Evolutionary conservation across 2,329 filamentous ascomycete genomes (phyloP), one percentile per base, ranked within the genome.

Genomic region (Penicillium olsonii): DNA sequence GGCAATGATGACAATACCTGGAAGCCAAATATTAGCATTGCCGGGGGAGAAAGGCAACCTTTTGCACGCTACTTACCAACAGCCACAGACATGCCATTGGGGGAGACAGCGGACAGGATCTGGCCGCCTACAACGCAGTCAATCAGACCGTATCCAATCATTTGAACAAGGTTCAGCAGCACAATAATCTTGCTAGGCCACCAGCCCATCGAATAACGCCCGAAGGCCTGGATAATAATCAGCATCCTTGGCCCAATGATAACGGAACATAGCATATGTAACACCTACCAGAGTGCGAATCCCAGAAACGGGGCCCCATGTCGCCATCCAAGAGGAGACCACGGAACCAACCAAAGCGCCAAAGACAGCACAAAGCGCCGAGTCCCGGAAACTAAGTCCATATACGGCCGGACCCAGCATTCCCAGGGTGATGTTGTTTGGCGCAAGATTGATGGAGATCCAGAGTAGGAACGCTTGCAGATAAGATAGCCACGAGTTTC

Each of bases 41-140:
- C 7, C 22, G 8, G 4, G 8, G 4, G 5, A 24, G 5, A 8
- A 8, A 20, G 17, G 2, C 20, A 17, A 2, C 19, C 14, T 9
- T 9, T 14, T 24, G 22, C 3, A 17, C 26, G 20, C 8, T 15
- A 58, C 67, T 44, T 61, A 57, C 85, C 85, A 1, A 87, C 85
- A 27, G 82, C 78, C 17, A 87, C 78, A 2, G 81, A 82, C 68
- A 87, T 76, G 52, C 75, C 78, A 51, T 78, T 76, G 1, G 73
- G 68, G 11, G 81, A 83, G 4, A 88, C 82, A 2, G 85, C 85
- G 4, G 82, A 85, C 2, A 89, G 70, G 20, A 87, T 87, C 62
- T 88, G 85, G 0, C 86, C 86, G 2, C 82, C 82, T 14, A 88
- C 76, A 5, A 88, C 83, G 27, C 79, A 83, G 64, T 85, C 81